Percentiles rank a stretch among this genome's conserved stretches.
phyloP scores from a whole-genome alignment of 2,329 filamentous ascomycete genomes.

The Aspergillus alliaceus region DNA sequence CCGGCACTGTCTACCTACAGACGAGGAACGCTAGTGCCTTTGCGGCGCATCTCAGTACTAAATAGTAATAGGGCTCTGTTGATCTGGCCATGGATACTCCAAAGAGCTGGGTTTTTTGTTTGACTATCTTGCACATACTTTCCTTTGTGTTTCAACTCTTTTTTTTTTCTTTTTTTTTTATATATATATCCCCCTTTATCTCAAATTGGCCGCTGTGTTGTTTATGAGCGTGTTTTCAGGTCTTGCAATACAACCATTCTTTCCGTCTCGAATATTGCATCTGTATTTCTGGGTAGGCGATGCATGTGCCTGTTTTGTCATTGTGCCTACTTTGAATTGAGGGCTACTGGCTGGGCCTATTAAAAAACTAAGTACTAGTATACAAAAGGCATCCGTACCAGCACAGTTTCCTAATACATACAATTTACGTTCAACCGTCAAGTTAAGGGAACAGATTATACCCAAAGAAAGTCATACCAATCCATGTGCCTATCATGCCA shows the following conservation, averaged over 20 bases:
- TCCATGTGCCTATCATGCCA: slow-evolving; percentile 30
- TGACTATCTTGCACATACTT: slow-evolving; percentile 18
- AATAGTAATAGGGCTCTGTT: slow-evolving; percentile 18
- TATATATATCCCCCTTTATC: not conserved
- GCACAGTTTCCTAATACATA: not conserved
- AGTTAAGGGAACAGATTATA: not conserved
- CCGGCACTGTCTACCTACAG: slow-evolving; percentile 88
- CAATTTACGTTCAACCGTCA: not conserved
- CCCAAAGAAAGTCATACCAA: slow-evolving; percentile 24
- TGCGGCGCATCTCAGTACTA: slow-evolving; percentile 51
- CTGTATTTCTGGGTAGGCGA: not conserved
- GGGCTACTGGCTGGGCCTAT: too few species aligned
- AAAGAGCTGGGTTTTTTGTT: slow-evolving; percentile 6
- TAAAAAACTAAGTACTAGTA: too few species aligned
- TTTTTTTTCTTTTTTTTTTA: not conserved
- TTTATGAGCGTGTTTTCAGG: not conserved
- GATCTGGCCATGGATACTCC: not conserved
- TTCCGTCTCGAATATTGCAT: not conserved
- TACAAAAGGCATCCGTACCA: not conserved
- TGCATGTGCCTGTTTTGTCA: not conserved
- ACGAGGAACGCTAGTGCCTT: slow-evolving; percentile 78
- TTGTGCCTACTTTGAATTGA: too few species aligned
- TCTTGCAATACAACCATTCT: not conserved
- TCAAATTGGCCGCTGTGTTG: not conserved
- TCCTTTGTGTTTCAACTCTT: not conserved